Percentiles rank a stretch among this genome's conserved stretches.
phyloP scores from a whole-genome alignment of 306 rosid species.

The Vigna unguiculata region DNA sequence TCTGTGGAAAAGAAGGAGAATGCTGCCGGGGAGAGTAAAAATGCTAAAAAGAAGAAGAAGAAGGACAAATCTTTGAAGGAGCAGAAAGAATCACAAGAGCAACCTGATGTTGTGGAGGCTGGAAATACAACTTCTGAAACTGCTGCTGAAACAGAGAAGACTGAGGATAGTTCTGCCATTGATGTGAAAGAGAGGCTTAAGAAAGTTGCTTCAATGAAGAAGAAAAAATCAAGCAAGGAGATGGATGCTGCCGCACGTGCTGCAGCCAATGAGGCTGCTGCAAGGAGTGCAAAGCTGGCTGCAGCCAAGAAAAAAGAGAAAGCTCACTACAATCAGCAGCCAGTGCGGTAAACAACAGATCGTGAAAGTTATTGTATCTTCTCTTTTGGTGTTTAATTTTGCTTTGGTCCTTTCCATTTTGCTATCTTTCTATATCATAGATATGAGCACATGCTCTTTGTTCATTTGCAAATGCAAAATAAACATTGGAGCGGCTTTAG shows the following conservation, averaged over 20 bases:
- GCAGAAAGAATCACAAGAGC: conserved; percentile 65
- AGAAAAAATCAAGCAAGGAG: conserved; percentile 79
- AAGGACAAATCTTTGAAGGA: conserved; percentile 76
- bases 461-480: conserved; percentile 59
- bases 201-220: conserved; percentile 73
- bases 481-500: conserved; percentile 52
- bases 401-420: conserved; percentile 32
- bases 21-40: conserved; percentile 64
- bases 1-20: conserved; percentile 64
- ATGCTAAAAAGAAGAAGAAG: conserved; percentile 76
- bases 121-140: conserved; percentile 49
- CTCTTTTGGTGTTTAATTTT: conserved; percentile 33
- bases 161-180: conserved; percentile 55
- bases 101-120: conserved; percentile 44
- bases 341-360: conserved; percentile 70
- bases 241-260: conserved; percentile 83
- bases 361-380: conserved; percentile 34
- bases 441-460: conserved; percentile 59
- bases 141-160: conserved; percentile 54
- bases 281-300: conserved; percentile 71
- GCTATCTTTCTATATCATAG: conserved; percentile 40
- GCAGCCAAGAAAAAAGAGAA: conserved; percentile 85
- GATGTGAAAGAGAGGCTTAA: conserved; percentile 85
- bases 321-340: conserved; percentile 81
- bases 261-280: conserved; percentile 78